Evolutionary conservation across 768 basidiomycete species (phyloP).

Genomic region (Phylloporus rhodoxanthus): DNA sequence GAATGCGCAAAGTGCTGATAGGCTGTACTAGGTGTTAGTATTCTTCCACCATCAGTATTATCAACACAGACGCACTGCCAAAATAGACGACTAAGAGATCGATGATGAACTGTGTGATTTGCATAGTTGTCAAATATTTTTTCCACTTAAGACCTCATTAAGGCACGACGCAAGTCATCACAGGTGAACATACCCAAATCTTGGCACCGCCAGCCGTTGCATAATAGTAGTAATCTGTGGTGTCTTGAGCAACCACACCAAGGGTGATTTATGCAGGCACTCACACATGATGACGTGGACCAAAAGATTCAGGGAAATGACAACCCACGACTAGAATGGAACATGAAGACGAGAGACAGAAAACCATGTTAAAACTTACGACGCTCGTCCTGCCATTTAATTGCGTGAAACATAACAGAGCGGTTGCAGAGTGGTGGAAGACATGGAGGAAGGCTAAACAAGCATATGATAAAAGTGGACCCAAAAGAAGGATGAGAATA

Average conservation of each 20-base stretch:
- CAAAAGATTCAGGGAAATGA: conserved; percentile 81
- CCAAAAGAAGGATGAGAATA: conserved; percentile 4
- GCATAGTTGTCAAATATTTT: conserved; percentile 94
- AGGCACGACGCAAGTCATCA: background rate
- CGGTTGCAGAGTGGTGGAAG: conserved; percentile 98
- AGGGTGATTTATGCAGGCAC: conserved; percentile 25
- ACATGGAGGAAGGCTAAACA: conserved; percentile 89
- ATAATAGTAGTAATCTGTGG: conserved; percentile 95
- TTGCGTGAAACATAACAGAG: conserved; percentile 89
- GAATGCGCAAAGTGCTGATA: conserved; percentile 76
- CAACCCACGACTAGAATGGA: conserved; percentile 82
- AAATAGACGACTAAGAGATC: conserved; percentile 91
- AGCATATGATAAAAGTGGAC: background rate
- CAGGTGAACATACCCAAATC: conserved; percentile 71
- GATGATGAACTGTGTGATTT: conserved; percentile 93
- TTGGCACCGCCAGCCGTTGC: conserved; percentile 94
- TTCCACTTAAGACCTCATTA: conserved; percentile 69
- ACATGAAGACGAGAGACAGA: background rate
- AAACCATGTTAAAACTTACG: conserved; percentile 42
- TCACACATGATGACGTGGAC: conserved; percentile 98
- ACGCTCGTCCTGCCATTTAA: conserved; percentile 92
- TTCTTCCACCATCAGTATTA: conserved; percentile 1
- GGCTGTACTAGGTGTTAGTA: conserved; percentile 33
- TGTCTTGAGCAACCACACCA: background rate
- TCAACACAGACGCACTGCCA: conserved; percentile 62